These are phyloP conservation scores for Fragilariopsis cylindrus DNA, from an alignment of 108 stramenopile species.

Conservation along the genomic window DNA sequence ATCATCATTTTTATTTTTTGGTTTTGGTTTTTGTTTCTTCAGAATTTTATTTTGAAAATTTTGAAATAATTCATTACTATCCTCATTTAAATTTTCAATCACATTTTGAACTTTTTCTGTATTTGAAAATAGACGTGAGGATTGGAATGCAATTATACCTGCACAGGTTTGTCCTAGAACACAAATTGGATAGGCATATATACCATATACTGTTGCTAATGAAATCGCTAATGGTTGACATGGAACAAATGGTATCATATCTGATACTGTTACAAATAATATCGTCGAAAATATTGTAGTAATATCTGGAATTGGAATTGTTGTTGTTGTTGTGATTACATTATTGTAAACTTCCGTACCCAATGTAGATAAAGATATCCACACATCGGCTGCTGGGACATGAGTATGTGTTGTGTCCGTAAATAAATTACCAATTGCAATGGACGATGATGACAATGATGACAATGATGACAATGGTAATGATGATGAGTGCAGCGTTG, in stretches of 20 bases:
- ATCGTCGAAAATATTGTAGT: constrained; percentile 8
- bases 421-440: no score
- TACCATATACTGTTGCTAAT: constrained; percentile 9
- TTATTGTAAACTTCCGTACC: no score
- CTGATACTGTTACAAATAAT: constrained; percentile 16
- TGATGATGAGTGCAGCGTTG: no score
- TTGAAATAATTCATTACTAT: not conserved
- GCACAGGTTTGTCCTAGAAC: constrained; percentile 23
- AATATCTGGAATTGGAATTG: not conserved
- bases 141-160: constrained; percentile 20
- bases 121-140: constrained; percentile 13
- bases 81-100: not conserved
- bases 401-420: no score
- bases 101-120: not conserved
- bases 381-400: no score
- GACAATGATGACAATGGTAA: no score
- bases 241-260: constrained; percentile 35
- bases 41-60: not conserved
- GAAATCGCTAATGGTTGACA: constrained; percentile 34
- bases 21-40: not conserved
- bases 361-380: no score
- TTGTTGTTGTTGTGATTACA: no score
- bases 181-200: constrained; percentile 18
- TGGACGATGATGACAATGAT: no score
- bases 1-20: not conserved